Evolutionary conservation across 768 basidiomycete species (phyloP).

Genomic region (Lentinula detonsa): DNA sequence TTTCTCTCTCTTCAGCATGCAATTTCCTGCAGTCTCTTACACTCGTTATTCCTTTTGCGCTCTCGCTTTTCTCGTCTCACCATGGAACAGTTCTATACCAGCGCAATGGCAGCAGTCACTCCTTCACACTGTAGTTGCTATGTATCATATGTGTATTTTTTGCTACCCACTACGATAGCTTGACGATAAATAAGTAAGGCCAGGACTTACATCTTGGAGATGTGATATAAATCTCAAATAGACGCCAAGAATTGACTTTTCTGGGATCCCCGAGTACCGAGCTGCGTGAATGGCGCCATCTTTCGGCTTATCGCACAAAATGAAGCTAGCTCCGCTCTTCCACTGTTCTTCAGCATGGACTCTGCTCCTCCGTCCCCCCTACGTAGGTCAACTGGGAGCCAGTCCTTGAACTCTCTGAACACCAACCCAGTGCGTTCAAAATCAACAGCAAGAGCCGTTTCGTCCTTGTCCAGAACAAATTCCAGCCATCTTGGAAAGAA

Average conservation of each 20-base stretch:
- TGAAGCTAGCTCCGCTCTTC: not conserved
- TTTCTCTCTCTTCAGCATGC: not conserved
- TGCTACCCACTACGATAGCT: not conserved
- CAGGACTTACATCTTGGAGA: no score
- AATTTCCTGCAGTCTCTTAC: not conserved
- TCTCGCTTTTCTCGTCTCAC: not conserved
- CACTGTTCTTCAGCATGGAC: not conserved
- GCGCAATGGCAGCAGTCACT: not conserved
- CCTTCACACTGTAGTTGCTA: slow-evolving; percentile 1
- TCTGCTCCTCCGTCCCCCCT: not conserved
- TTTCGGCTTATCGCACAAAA: not conserved
- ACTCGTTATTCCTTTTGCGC: not conserved
- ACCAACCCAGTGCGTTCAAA: not conserved
- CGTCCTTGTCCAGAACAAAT: not conserved
- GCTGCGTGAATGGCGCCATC: not conserved
- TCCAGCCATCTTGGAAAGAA: not conserved
- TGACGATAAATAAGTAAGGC: not conserved
- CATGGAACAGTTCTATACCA: not conserved
- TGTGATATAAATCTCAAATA: no score
- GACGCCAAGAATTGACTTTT: not conserved
- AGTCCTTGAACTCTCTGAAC: not conserved
- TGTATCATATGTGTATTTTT: not conserved
- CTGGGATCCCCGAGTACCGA: not conserved
- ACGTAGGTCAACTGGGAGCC: not conserved
- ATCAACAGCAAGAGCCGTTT: not conserved